phyloP scores from a whole-genome alignment of 2,329 filamentous ascomycete genomes.

The Aspergillus sp. region DNA sequence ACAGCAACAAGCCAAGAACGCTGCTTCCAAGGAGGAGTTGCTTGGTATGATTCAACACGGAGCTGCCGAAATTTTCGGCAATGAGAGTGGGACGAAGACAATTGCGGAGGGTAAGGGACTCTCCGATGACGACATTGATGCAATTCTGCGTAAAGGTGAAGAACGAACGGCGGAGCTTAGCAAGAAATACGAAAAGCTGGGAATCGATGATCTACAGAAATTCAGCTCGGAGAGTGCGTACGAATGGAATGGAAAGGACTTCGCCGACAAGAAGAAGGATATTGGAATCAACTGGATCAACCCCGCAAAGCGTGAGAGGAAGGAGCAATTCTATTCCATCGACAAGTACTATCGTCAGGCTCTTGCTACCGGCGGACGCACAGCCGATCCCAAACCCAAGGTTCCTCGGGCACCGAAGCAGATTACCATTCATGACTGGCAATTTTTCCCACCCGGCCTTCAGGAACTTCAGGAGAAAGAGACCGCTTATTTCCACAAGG shows the following conservation, averaged over 20 bases:
- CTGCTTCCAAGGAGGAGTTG: conserved; percentile 93
- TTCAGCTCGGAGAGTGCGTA: conserved; percentile 97
- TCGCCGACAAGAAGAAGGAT: conserved; percentile 87
- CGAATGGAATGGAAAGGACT: conserved; percentile 98
- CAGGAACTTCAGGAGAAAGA: conserved; percentile 92
- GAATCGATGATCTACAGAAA: conserved; percentile 94
- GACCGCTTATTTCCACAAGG: conserved; percentile 92
- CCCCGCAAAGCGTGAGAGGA: conserved; percentile 94
- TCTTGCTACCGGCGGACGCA: conserved; percentile 75
- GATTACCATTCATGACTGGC: conserved; percentile 88
- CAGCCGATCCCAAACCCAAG: conserved; percentile 86
- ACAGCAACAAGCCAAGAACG: conserved; percentile 84
- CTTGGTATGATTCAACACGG: conserved; percentile 98
- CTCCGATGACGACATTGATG: conserved; percentile 88
- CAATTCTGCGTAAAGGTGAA: conserved; percentile 82
- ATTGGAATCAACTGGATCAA: conserved; percentile 97
- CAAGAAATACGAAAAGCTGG: conserved; percentile 92
- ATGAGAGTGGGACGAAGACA: conserved; percentile 63
- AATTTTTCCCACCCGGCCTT: conserved; percentile 86
- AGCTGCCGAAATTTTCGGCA: conserved; percentile 88
- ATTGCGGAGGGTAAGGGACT: conserved; percentile 63
- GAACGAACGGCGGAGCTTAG: conserved; percentile 86
- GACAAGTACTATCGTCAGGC: conserved; percentile 97
- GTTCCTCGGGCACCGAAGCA: conserved; percentile 95
- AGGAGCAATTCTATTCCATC: conserved; percentile 97